Base-by-base conservation (phyloP, 116 monocot species). In the Dioscorea cayenensis region DNA sequence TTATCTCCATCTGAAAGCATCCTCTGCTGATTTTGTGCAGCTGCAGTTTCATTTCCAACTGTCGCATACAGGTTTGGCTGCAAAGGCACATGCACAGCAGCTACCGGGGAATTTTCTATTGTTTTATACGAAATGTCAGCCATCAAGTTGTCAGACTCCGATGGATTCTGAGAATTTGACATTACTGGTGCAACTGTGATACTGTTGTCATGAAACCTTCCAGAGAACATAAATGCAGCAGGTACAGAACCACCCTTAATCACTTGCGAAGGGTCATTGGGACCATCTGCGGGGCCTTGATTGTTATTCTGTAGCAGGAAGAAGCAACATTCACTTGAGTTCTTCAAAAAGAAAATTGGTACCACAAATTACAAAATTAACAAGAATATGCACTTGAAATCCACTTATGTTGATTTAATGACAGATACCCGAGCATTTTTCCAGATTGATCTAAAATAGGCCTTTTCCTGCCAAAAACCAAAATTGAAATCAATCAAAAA, bases 251-350 rank as follows among this genome's bases (percentile, higher is more conserved):
- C 88, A 79, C 84, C 82, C 75, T 83, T 84, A 14, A 73, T 67
- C 27, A 48, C 64, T 22, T 80, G 87, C 20, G 81, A 75, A 79
- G 77, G 80, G 69, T 89, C 87, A 36, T 49, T 49, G 23, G 80
- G 55, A 55, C 74, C 69, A 52, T 88, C 88, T 28, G 73, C 64
- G 14, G 82, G 79, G 28, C 65, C 64, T 38, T 81, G 87, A 71
- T 68, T 79, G 52, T 75, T 86, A 72, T 75, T 97, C 93, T 97
- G 80, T 66, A 25, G 1, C 66, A 79, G 36, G 61, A 2, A 70
- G 76, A 69, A 51, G 48, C 16, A 55, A 55, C 16, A 55, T 55
- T 55, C n/a, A n/a, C n/a, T 55, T 55, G 51, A 51, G 51, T 55
- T 18, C 43, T 43, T 43, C 43, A 43, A 43, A 43, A 43, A 43